Conservation (phyloP, 345 rosid species). For the Microthlaspi erraticum region DNA sequence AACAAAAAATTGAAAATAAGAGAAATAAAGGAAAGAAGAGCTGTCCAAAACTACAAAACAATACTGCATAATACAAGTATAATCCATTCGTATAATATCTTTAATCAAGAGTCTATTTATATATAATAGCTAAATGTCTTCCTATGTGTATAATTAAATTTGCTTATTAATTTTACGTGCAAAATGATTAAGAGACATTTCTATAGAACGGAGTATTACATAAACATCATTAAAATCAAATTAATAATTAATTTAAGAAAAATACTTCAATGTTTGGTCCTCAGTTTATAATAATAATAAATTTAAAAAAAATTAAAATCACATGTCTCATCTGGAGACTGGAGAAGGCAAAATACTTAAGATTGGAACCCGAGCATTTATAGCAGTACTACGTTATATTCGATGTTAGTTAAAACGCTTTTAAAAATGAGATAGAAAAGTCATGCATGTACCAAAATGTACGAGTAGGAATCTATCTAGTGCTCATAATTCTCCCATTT, state of each 20-base stretch:
- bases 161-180: no score
- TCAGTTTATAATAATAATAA: neutral
- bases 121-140: no score
- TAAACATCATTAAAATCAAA: neutral
- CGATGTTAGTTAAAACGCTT: conserved; percentile 23
- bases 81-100: neutral
- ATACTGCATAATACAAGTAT: neutral
- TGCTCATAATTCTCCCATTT: conserved; percentile 29
- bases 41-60: conserved; percentile 5
- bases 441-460: conserved; percentile 43
- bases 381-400: conserved; percentile 19
- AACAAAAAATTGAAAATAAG: neutral
- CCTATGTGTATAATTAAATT: no score
- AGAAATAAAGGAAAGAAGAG: neutral
- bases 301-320: neutral
- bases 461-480: conserved; percentile 34
- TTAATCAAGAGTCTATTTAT: no score
- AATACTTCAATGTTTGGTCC: neutral
- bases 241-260: neutral
- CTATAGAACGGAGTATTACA: neutral
- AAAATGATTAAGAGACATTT: no score
- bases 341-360: conserved; percentile 29
- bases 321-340: conserved; percentile 32
- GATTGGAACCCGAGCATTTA: conserved; percentile 12
- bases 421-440: conserved; percentile 8